These are phyloP conservation scores for Lepidium aucheri DNA, from an alignment of 345 rosid genomes.

Conservation along the genomic window DNA sequence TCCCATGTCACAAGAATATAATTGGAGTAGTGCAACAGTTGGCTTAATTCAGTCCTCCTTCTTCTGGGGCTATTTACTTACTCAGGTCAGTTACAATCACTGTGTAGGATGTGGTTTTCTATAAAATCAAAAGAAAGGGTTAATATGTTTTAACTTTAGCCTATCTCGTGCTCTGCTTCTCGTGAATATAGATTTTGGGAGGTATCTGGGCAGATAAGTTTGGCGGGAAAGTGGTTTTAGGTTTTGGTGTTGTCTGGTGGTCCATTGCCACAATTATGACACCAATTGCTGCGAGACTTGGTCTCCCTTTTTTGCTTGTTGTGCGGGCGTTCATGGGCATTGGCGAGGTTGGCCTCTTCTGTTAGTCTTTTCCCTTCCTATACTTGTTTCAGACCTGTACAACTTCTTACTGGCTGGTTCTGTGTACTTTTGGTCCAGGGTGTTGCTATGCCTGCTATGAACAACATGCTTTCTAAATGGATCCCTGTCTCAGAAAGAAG, in stretches of 20 bases:
- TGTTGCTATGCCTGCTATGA: slow-evolving; percentile 99
- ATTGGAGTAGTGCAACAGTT: slow-evolving; percentile 94
- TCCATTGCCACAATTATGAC: slow-evolving; percentile 85
- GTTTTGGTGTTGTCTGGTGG: slow-evolving; percentile 98
- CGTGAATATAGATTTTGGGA: slow-evolving; percentile 61
- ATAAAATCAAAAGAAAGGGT: neutral
- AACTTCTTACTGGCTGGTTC: slow-evolving; percentile 17
- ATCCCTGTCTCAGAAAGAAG: slow-evolving; percentile 98
- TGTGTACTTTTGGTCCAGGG: slow-evolving; percentile 51
- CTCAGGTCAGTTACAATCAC: slow-evolving; percentile 54
- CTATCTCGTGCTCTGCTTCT: slow-evolving; percentile 11
- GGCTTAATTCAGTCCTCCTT: slow-evolving; percentile 97
- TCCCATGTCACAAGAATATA: slow-evolving; percentile 92
- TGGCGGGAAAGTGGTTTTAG: slow-evolving; percentile 88
- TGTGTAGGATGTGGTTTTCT: neutral
- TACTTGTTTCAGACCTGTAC: neutral
- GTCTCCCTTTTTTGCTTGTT: slow-evolving; percentile 81
- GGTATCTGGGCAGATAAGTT: slow-evolving; percentile 98
- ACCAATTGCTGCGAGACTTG: slow-evolving; percentile 87
- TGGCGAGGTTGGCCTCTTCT: slow-evolving; percentile 66
- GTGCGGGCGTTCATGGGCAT: slow-evolving; percentile 97
- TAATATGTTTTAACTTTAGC: neutral
- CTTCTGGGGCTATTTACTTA: slow-evolving; percentile 98
- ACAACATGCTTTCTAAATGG: slow-evolving; percentile 94
- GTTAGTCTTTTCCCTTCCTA: neutral